Evolutionary conservation across 768 basidiomycete genomes (phyloP).

Genomic region (Russula vinacea): DNA sequence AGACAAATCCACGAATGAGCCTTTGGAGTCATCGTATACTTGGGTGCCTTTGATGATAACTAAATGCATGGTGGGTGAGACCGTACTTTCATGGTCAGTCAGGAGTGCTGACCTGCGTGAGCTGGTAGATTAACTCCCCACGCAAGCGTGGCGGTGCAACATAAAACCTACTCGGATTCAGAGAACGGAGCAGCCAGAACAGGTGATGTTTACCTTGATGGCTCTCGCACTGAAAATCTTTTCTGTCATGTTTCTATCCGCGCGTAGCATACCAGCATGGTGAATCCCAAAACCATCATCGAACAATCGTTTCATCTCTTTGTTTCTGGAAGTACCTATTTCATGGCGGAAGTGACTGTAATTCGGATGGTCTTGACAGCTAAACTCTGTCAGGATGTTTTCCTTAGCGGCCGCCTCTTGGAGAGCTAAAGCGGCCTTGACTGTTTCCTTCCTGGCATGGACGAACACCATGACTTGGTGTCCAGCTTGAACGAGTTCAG

Average conservation of each 20-base stretch:
- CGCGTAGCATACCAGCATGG: constrained; percentile 96
- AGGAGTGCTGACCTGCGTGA: constrained; percentile 68
- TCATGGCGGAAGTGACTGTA: constrained; percentile 73
- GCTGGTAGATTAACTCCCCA: constrained; percentile 99
- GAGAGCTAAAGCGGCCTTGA: constrained; percentile 80
- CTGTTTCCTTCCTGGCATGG: constrained; percentile 96
- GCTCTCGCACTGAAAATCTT: constrained; percentile 85
- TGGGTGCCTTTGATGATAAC: constrained; percentile 98
- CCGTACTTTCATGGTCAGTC: constrained; percentile 1
- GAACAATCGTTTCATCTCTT: constrained; percentile 95
- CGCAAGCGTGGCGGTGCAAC: constrained; percentile 96
- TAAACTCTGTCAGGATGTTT: constrained; percentile 73
- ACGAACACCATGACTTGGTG: constrained; percentile 99
- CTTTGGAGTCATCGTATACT: constrained; percentile 87
- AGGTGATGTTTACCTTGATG: constrained; percentile 67
- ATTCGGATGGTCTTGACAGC: constrained; percentile 75
- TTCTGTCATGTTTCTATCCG: constrained; percentile 94
- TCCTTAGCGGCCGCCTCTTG: constrained; percentile 73
- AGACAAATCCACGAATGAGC: constrained; percentile 87
- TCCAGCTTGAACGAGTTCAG: constrained; percentile 80
- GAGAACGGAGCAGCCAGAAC: background rate
- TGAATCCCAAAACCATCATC: constrained; percentile 94
- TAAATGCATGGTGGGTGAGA: constrained; percentile 34
- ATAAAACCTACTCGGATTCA: constrained; percentile 70
- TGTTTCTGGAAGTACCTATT: constrained; percentile 80